These are phyloP conservation scores for Pulveroboletus sp. DNA, from an alignment of 768 basidiomycete species.

Conservation along the genomic window DNA sequence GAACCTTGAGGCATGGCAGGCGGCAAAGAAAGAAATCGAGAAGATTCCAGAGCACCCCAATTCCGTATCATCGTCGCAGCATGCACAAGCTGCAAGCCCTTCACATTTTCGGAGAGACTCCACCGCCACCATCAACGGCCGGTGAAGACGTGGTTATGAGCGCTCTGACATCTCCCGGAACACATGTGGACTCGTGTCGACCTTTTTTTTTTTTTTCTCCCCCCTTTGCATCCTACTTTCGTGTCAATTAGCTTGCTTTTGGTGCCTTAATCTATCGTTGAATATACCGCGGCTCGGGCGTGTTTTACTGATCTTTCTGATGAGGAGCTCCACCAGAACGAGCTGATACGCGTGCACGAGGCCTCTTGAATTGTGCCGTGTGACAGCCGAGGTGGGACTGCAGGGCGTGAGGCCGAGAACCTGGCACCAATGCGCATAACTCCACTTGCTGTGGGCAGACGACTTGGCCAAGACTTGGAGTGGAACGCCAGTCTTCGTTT, in stretches of 20 bases:
- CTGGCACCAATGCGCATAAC: not conserved
- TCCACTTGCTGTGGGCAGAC: slow-evolving; percentile 4
- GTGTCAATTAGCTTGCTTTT: slow-evolving; percentile 10
- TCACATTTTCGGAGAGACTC: slow-evolving; percentile 57
- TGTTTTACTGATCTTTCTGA: slow-evolving; percentile 10
- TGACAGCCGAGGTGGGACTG: not conserved
- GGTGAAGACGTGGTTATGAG: slow-evolving; percentile 28
- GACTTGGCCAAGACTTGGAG: slow-evolving; percentile 1
- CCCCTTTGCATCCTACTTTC: slow-evolving; percentile 3
- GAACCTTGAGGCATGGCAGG: slow-evolving; percentile 98
- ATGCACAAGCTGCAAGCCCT: slow-evolving; percentile 33
- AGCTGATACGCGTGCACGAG: slow-evolving; percentile 5
- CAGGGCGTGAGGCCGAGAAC: slow-evolving; percentile 1
- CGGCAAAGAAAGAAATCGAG: slow-evolving; percentile 86
- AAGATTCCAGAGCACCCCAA: slow-evolving; percentile 92
- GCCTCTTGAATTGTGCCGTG: slow-evolving; percentile 1
- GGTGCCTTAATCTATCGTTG: slow-evolving; percentile 20
- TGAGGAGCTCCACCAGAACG: slow-evolving; percentile 2
- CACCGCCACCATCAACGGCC: slow-evolving; percentile 65
- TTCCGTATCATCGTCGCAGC: slow-evolving; percentile 41
- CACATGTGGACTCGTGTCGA: slow-evolving; percentile 10
- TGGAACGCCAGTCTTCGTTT: not conserved
- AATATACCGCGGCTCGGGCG: slow-evolving; percentile 17
- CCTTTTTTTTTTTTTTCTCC: slow-evolving; percentile 1
- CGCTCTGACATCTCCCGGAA: slow-evolving; percentile 2